Evolutionary conservation across 2,329 filamentous ascomycete genomes (phyloP), one percentile per base, ranked within the genome.

Genomic region (Fonsecaea monophora): DNA sequence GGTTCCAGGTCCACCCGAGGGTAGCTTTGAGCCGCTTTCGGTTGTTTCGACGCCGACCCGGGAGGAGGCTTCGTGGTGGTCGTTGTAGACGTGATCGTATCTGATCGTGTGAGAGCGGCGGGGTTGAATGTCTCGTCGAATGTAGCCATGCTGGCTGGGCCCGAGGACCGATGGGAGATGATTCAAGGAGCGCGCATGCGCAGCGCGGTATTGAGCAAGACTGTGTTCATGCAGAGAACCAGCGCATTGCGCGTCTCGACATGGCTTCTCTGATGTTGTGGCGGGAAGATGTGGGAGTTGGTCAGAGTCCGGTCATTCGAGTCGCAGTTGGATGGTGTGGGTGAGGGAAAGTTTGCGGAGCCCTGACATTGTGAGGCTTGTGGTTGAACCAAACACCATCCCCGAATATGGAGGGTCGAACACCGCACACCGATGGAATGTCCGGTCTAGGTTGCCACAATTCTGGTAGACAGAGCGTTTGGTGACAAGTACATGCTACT

Each of bases 1-100:
- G 86, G 85, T 74, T 89, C 87, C 60, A 88, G 78, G 71, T 89
- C 87, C 64, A 89, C 82, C 68, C 87, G 84, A 70, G 86, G 86
- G 30, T 86, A 83, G n/a, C 82, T 82, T 60, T 82, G 81, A 64
- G 82, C 75, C 34, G 81, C 78, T 72, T 84, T 85, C 60, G 81
- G 81, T 56, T 82, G 80, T 67, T 84, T 84, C n/a, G 76, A 74
- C 15, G 77, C 69, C 15, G 74, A 65, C 8, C 70, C 61, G 1
- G 75, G 71, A 50, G 60, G 56, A 7, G 57, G 66, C 25, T 66
- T 70, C 2, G 54, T 30, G 12, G 63, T 69, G 25, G 63, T 68
- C 9, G 70, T 55, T 13, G 67, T 60, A 10, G 70, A 69, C 6
- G 62, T 59, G 54, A 74, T 54, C 1, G 72, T 72, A 58, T 75